A percentile compares a stretch with the other conserved stretches of the same genome.
Evolutionary conservation across 176 grass and related monocot species (phyloP).

Genomic region (Triticum dicoccoides): DNA sequence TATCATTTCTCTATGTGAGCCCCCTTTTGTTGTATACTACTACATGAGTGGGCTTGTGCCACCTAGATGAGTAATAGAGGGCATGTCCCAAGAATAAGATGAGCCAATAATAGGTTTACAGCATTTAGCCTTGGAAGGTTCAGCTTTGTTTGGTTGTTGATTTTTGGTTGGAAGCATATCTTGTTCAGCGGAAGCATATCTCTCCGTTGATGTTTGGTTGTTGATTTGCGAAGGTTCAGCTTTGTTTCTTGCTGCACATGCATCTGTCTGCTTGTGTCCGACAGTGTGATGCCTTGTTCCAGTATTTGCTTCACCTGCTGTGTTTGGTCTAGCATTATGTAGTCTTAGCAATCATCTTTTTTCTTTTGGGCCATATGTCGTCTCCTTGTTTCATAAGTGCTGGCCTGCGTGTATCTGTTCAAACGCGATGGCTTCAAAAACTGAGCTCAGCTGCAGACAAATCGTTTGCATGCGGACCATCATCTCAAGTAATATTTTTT

Average conservation of each 20-base stretch:
- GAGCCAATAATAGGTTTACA: slow-evolving; percentile 4
- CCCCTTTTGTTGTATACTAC: slow-evolving; percentile 37
- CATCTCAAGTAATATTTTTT: background rate
- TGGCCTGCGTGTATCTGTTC: background rate
- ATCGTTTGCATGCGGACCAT: background rate
- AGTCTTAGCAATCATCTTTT: background rate
- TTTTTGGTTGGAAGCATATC: no score
- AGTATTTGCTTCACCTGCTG: background rate
- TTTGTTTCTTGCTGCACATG: background rate
- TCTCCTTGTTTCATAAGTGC: background rate
- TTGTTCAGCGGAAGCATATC: no score
- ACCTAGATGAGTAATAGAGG: background rate
- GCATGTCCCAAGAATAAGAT: slow-evolving; percentile 11
- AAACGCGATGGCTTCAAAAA: background rate
- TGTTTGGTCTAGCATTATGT: background rate
- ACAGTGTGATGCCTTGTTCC: background rate
- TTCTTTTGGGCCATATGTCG: background rate
- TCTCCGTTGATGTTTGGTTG: no score
- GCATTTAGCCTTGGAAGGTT: background rate
- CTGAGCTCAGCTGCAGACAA: background rate
- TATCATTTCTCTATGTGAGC: background rate
- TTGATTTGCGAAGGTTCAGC: background rate
- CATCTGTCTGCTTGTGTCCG: background rate
- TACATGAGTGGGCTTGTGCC: slow-evolving; percentile 25
- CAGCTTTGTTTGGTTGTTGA: background rate